phyloP scores from a whole-genome alignment of 345 rosid species.

The Limnanthes douglasii region DNA sequence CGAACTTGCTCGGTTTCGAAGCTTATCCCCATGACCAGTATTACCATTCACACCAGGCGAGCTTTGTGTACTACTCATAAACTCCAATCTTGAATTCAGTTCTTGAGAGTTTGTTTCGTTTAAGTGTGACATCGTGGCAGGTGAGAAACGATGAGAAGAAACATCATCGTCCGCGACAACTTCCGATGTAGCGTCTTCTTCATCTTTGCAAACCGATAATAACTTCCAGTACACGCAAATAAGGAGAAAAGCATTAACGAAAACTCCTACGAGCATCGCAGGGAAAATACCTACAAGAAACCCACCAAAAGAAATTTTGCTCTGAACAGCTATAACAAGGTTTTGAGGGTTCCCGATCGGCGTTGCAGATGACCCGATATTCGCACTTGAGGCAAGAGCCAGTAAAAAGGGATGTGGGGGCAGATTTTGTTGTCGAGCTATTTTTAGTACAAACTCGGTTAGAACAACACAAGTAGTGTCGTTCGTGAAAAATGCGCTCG shows the following conservation, averaged over 20 bases:
- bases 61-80: constrained; percentile 8
- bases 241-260: constrained; percentile 41
- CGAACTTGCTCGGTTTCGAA: constrained; percentile 27
- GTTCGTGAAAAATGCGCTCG: constrained; percentile 80
- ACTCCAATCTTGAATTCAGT: constrained; percentile 20
- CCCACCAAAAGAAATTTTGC: constrained; percentile 40
- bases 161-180: constrained; percentile 37
- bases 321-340: constrained; percentile 62
- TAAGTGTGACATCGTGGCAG: constrained; percentile 47
- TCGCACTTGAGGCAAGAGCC: constrained; percentile 76
- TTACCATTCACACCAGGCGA: constrained; percentile 9
- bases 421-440: constrained; percentile 66
- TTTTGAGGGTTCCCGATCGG: constrained; percentile 91
- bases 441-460: constrained; percentile 70
- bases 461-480: constrained; percentile 70
- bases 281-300: constrained; percentile 54
- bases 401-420: constrained; percentile 72
- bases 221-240: constrained; percentile 54
- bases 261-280: constrained; percentile 48
- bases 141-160: constrained; percentile 46
- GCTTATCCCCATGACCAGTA: constrained; percentile 12
- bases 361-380: constrained; percentile 78
- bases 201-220: constrained; percentile 43
- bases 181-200: constrained; percentile 24
- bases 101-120: constrained; percentile 32